phyloP scores from a whole-genome alignment of 2,329 filamentous ascomycete genomes.

The Penicillium vulpinum region DNA sequence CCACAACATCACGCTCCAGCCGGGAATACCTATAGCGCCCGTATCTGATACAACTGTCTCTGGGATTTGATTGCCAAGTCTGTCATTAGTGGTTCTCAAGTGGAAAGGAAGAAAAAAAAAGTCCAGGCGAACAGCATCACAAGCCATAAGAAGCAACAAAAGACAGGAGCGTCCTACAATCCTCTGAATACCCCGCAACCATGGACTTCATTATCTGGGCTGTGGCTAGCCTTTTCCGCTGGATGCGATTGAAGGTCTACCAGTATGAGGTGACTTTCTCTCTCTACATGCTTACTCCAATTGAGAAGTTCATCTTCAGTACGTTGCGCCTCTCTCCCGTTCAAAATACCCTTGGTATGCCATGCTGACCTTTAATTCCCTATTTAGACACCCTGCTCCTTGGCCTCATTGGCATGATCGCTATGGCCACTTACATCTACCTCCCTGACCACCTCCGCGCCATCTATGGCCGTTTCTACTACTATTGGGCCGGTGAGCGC shows the following conservation, averaged over 20 bases:
- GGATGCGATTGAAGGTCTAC: conserved; percentile 93
- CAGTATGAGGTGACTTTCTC: conserved; percentile 97
- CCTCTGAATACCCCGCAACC: conserved; percentile 6
- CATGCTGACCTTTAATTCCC: conserved; percentile 4
- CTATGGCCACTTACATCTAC: conserved; percentile 86
- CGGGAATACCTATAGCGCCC: background rate
- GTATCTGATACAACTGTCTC: background rate
- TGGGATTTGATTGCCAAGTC: background rate
- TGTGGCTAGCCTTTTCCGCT: conserved; percentile 65
- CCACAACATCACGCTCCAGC: background rate
- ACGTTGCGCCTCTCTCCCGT: conserved; percentile 41
- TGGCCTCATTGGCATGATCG: conserved; percentile 80
- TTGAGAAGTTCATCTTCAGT: conserved; percentile 98
- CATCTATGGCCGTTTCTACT: conserved; percentile 82
- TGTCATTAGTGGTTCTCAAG: background rate
- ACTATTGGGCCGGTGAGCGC: conserved; percentile 84
- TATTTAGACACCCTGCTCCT: conserved; percentile 83
- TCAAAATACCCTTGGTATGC: background rate
- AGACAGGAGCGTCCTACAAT: background rate
- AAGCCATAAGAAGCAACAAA: background rate
- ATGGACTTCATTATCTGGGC: conserved; percentile 35
- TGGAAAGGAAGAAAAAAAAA: background rate
- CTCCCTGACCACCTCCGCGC: conserved; percentile 86
- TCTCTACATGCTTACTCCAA: conserved; percentile 94
- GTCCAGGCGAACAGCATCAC: background rate